Evolutionary conservation across 2,329 filamentous ascomycete species (phyloP), one percentile per base, ranked within the genome.

Genomic region (Thelonectria rubi): DNA sequence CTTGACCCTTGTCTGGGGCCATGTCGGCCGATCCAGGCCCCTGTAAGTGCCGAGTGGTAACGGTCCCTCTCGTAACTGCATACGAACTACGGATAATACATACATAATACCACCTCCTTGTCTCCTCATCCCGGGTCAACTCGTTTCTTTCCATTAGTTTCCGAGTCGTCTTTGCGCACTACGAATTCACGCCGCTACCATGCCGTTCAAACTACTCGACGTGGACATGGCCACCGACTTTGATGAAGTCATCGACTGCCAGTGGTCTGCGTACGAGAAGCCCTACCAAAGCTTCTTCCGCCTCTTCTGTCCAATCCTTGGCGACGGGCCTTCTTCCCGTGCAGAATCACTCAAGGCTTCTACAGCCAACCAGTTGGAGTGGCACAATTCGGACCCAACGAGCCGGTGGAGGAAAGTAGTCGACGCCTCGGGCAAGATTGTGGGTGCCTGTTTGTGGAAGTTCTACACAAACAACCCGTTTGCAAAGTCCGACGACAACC

Each of bases 381-480:
- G 56, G 68, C 58, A 69, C 17, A 61, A 47, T 9, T 37, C 53
- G 5, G 68, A 66, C 9, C 55, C 65, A 5, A 64, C 61, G 1
- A 68, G 66, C 26, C 58, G 60, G 39, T 67, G 62, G 66, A 39
- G 5, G 15, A 70, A 69, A 21, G 67, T 69, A 0, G 61, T 67
- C 0, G 47, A 69, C 15, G 56, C 64, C 1, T 24, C 69, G 10
- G 65, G 51, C 53, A 68, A 60, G 20, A 69, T 69, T 34, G 65
- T 60, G 0, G 66, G 66, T 1, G 68, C 65, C n/a, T 69, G 68
- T 37, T 49, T 69, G 6, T 70, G 68, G 61, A 70, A 70, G 40
- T 53, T 68, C 17, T 65, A 46, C 14, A 11, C 51, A 1, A 55
- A 24, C 2, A 65, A 66, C 10, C 65, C 65, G 0, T 70, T 69